Evolutionary conservation across 306 rosid genomes (phyloP).

Genomic region (cucumber (Cucumis sativus)): DNA sequence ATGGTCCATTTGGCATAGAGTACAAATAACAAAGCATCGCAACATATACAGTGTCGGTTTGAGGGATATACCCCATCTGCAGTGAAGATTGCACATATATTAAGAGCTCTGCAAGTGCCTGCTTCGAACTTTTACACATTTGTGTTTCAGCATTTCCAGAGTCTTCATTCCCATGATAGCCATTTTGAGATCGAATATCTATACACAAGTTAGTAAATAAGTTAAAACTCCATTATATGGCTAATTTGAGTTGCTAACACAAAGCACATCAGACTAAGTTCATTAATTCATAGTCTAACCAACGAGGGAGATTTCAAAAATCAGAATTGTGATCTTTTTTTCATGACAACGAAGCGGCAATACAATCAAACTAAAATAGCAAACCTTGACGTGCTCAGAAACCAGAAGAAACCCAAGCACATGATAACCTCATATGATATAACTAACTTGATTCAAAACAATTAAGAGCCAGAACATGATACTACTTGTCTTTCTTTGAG

Average conservation of each 20-base stretch:
- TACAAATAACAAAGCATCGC: no score
- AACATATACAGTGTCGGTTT: neutral
- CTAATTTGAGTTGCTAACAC: neutral
- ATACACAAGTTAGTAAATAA: neutral
- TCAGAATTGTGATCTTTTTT: neutral
- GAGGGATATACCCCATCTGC: conserved; percentile 36
- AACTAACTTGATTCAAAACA: neutral
- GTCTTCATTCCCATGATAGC: conserved; percentile 32
- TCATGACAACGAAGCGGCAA: neutral
- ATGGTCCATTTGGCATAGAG: neutral
- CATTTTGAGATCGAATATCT: conserved; percentile 53
- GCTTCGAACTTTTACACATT: conserved; percentile 39
- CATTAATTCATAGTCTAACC: neutral
- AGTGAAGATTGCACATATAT: conserved; percentile 44
- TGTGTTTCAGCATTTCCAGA: conserved; percentile 41
- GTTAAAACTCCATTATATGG: neutral
- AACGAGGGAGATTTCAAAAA: neutral
- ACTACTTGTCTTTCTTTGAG: neutral
- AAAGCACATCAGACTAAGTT: neutral
- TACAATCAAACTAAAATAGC: neutral
- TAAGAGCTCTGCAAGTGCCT: conserved; percentile 52
- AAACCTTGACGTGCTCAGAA: neutral
- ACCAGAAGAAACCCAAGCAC: neutral
- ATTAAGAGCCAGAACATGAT: neutral
- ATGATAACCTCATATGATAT: neutral